Evolutionary conservation across 352 stramenopile genomes (phyloP).

Genomic region (Globisporangium solare): DNA sequence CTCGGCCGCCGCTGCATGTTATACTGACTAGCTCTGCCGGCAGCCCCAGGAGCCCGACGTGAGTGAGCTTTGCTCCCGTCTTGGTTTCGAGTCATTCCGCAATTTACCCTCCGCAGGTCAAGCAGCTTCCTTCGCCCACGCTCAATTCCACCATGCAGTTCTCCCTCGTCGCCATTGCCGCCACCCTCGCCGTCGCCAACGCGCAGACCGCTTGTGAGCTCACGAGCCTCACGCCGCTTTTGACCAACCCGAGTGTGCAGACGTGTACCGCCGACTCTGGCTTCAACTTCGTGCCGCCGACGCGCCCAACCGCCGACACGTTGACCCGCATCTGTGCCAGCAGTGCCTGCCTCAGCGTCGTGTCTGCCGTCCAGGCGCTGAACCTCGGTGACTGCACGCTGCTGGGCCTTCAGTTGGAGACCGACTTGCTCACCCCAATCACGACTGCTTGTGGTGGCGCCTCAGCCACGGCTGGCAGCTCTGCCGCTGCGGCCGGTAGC

Average conservation of each 20-base stretch:
- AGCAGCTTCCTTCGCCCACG: background rate
- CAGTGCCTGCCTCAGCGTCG: constrained; percentile 13
- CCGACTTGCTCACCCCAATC: constrained; percentile 18
- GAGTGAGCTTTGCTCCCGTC: too few species aligned
- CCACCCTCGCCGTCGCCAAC: background rate
- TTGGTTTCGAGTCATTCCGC: constrained; percentile 13
- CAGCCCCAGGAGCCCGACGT: too few species aligned
- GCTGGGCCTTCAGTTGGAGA: constrained; percentile 15
- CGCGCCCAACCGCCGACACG: constrained; percentile 2
- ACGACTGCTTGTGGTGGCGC: background rate
- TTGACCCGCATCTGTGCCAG: constrained; percentile 19
- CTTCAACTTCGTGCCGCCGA: constrained; percentile 10
- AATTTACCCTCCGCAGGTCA: constrained; percentile 1
- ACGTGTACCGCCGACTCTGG: constrained; percentile 18
- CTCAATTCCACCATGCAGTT: background rate
- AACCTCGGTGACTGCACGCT: constrained; percentile 23
- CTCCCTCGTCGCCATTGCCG: background rate
- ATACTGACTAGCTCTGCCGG: too few species aligned
- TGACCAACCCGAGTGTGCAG: background rate
- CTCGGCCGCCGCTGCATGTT: too few species aligned
- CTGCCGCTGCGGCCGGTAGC: too few species aligned
- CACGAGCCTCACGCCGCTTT: background rate
- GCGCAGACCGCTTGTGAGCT: constrained; percentile 4
- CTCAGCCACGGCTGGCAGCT: background rate
- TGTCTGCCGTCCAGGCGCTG: constrained; percentile 14